Evolutionary conservation across 139 green algal genomes (phyloP).

Genomic region (Microglena sp.): DNA sequence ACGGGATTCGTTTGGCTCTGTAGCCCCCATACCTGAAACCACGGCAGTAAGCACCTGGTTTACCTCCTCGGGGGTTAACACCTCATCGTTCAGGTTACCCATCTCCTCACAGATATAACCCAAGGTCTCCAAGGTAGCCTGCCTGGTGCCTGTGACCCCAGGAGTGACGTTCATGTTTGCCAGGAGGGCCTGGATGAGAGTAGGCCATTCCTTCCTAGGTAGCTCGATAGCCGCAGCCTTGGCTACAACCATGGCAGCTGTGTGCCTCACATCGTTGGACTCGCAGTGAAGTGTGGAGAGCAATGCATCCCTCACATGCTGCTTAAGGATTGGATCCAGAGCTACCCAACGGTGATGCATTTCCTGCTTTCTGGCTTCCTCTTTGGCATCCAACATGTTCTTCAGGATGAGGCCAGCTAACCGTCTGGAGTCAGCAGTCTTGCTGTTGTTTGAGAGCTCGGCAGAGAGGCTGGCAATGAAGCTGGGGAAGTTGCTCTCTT

Average conservation of each 20-base stretch:
- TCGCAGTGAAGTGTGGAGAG: conserved; percentile 61
- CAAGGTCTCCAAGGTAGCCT: conserved; percentile 81
- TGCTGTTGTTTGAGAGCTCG: conserved; percentile 68
- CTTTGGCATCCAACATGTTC: conserved; percentile 86
- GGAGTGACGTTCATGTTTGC: conserved; percentile 49
- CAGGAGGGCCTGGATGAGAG: conserved; percentile 68
- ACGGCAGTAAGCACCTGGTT: conserved; percentile 94
- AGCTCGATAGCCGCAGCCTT: conserved; percentile 94
- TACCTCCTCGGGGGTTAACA: conserved; percentile 75
- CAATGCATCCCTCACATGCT: conserved; percentile 68
- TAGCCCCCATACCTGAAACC: conserved; percentile 77
- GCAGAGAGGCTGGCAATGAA: conserved; percentile 65
- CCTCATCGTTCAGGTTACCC: conserved; percentile 52
- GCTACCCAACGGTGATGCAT: conserved; percentile 61
- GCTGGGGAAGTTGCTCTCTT: conserved; percentile 59
- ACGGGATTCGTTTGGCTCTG: conserved; percentile 72
- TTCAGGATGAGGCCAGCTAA: conserved; percentile 94
- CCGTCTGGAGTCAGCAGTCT: conserved; percentile 56
- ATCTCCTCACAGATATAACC: conserved; percentile 97
- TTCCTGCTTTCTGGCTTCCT: conserved; percentile 51
- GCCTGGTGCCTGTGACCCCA: conserved; percentile 27
- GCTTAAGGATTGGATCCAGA: conserved; percentile 48
- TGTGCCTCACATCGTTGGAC: conserved; percentile 51
- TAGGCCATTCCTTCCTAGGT: conserved; percentile 66
- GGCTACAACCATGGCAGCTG: conserved; percentile 77